These are phyloP conservation scores for Rhododendron vialii DNA, from an alignment of 148 eudicot species.

Conservation along the genomic window DNA sequence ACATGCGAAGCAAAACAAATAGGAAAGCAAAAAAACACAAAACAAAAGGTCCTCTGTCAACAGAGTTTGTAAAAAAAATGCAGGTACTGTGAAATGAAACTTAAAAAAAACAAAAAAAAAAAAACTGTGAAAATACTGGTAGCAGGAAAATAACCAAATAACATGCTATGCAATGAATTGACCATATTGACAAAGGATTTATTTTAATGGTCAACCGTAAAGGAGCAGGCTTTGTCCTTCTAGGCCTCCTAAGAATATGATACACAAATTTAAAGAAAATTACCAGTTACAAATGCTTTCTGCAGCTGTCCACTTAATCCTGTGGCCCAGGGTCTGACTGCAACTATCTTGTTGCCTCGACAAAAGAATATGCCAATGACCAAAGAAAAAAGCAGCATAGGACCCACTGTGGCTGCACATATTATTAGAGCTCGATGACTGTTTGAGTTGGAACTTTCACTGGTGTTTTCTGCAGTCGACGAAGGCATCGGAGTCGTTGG, in stretches of 20 bases:
- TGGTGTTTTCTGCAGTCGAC: background rate
- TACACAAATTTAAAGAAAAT: slow-evolving; percentile 1
- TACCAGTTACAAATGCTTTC: slow-evolving; percentile 81
- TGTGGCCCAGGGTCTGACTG: slow-evolving; percentile 81
- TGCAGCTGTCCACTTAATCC: slow-evolving; percentile 89
- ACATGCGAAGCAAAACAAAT: no score
- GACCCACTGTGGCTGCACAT: slow-evolving; percentile 38
- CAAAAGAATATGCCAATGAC: slow-evolving; percentile 32
- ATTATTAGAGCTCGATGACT: slow-evolving; percentile 25
- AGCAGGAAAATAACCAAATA: background rate
- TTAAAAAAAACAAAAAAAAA: background rate
- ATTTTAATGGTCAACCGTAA: background rate
- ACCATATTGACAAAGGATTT: background rate
- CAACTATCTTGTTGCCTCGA: slow-evolving; percentile 45
- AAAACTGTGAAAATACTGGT: background rate
- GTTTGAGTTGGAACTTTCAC: slow-evolving; percentile 7
- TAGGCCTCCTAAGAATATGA: background rate
- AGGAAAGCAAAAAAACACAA: background rate
- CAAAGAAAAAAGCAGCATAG: slow-evolving; percentile 28
- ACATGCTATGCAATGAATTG: background rate
- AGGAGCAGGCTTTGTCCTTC: background rate
- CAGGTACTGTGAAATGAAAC: background rate
- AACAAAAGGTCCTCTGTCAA: background rate
- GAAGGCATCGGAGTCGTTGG: slow-evolving; percentile 7
- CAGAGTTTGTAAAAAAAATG: background rate